Evolutionary conservation across 2,329 filamentous ascomycete species (phyloP).

Genomic region (Kalmusia sp.): DNA sequence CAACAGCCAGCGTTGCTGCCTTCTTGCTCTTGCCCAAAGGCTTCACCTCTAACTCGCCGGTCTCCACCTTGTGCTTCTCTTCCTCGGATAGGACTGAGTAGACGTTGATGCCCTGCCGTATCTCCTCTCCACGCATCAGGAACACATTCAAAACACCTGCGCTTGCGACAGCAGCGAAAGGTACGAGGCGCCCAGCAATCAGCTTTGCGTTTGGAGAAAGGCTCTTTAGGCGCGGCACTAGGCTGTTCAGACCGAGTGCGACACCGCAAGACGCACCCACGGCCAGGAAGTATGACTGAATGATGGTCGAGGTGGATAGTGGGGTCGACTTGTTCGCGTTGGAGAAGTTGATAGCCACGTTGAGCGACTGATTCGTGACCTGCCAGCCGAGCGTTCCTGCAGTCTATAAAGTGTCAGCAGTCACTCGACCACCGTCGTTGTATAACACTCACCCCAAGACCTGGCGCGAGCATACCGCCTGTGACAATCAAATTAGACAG

Average conservation of each 20-base stretch:
- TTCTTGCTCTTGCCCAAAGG: slow-evolving; percentile 86
- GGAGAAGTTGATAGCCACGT: slow-evolving; percentile 96
- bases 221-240: slow-evolving; percentile 83
- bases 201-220: slow-evolving; percentile 77
- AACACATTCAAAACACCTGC: slow-evolving; percentile 95
- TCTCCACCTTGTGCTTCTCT: slow-evolving; percentile 71
- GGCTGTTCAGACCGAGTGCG: slow-evolving; percentile 86
- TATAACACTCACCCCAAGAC: slow-evolving; percentile 74
- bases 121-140: slow-evolving; percentile 97
- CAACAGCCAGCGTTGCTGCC: slow-evolving; percentile 87
- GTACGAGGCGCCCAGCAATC: slow-evolving; percentile 85
- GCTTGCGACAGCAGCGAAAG: slow-evolving; percentile 92
- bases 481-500: slow-evolving; percentile 94
- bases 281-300: slow-evolving; percentile 89
- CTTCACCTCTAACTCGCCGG: slow-evolving; percentile 63
- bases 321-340: slow-evolving; percentile 98
- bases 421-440: slow-evolving; percentile 8
- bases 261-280: slow-evolving; percentile 94
- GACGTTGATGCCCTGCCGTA: slow-evolving; percentile 89
- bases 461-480: slow-evolving; percentile 94
- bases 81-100: slow-evolving; percentile 79
- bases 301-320: slow-evolving; percentile 78
- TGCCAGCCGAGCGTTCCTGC: slow-evolving; percentile 92
- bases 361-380: slow-evolving; percentile 94
- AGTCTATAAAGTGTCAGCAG: slow-evolving; percentile 61